A percentile compares a stretch with the other conserved stretches of the same genome.
These are phyloP conservation scores for Syzygium aqueum DNA, from an alignment of 345 rosid genomes.

Conservation along the genomic window DNA sequence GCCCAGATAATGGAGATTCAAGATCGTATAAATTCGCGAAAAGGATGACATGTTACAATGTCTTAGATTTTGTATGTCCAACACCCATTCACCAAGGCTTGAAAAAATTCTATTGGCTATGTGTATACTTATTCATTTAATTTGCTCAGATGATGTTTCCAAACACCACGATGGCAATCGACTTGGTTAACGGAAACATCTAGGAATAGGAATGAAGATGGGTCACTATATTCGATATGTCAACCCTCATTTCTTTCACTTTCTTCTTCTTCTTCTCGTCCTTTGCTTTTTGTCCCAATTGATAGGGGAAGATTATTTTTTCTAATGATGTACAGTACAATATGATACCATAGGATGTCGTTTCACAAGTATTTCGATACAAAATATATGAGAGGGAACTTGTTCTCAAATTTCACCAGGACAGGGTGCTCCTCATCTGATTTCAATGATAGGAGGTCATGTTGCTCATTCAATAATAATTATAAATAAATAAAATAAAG, in stretches of 20 bases:
- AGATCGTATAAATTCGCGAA: neutral
- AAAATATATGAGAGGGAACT: neutral
- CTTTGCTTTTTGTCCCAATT: neutral
- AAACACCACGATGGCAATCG: neutral
- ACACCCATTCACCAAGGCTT: neutral
- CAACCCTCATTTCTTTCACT: neutral
- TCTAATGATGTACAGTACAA: neutral
- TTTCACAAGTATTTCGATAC: neutral
- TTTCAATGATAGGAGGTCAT: neutral
- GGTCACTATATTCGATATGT: neutral
- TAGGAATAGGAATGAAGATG: neutral
- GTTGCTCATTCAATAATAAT: neutral
- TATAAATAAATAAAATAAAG: neutral
- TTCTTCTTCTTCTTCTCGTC: neutral
- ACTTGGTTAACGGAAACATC: neutral
- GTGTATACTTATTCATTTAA: neutral
- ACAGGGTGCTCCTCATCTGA: neutral
- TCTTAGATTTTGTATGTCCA: neutral
- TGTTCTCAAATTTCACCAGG: too few species aligned
- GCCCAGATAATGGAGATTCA: neutral
- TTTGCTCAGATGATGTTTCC: neutral
- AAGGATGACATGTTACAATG: neutral
- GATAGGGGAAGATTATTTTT: neutral
- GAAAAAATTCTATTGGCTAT: neutral
- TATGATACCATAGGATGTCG: neutral